phyloP scores from a whole-genome alignment of 805 yeast species.

The Saccharomyces jurei region DNA sequence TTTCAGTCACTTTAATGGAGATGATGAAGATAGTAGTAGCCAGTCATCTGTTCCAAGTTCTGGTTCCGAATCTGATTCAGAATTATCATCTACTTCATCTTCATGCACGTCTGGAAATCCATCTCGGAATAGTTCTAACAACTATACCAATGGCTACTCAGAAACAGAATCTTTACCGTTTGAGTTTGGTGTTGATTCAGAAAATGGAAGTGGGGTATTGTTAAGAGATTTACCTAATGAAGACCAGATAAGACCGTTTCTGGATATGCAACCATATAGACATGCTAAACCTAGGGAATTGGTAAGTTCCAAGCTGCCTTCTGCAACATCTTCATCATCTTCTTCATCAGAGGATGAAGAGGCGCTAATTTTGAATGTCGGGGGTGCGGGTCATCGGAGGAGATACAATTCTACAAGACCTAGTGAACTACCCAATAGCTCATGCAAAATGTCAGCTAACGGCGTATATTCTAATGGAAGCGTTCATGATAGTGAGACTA shows the following conservation, averaged over 20 bases:
- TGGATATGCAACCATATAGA: conserved; percentile 2
- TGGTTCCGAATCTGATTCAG: conserved; percentile 6
- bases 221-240: conserved; percentile 13
- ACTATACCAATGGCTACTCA: conserved; percentile 1
- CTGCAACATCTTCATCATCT: neutral
- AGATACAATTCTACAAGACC: conserved; percentile 5
- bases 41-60: conserved; percentile 6
- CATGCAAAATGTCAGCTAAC: neutral
- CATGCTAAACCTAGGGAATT: neutral
- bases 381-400: conserved; percentile 13
- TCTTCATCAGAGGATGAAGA: conserved; percentile 5
- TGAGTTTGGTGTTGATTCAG: conserved; percentile 28
- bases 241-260: conserved; percentile 6
- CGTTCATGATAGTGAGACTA: neutral
- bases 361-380: conserved; percentile 18
- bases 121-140: neutral
- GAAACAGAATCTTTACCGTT: conserved; percentile 24
- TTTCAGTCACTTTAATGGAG: conserved; percentile 13
- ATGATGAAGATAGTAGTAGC: conserved; percentile 9
- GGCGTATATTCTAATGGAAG: neutral
- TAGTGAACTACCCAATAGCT: neutral
- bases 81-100: neutral
- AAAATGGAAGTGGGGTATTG: conserved; percentile 19
- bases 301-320: neutral
- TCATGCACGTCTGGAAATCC: neutral